Evolutionary conservation across 2,329 filamentous ascomycete species (phyloP).

Genomic region (Parafenestella ontariensis): DNA sequence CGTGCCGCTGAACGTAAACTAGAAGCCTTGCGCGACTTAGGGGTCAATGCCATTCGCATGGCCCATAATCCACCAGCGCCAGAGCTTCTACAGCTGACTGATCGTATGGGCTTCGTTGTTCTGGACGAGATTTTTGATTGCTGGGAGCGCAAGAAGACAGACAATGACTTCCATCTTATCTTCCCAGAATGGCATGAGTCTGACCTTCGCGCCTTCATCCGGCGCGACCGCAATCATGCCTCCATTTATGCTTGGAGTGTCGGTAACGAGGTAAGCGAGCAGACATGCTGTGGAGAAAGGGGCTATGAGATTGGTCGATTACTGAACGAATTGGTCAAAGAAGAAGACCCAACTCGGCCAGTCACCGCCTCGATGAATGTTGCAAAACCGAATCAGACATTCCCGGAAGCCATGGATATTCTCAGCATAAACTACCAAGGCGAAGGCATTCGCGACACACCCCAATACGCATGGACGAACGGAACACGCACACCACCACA

Average conservation of each 20-base stretch:
- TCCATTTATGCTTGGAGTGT: slow-evolving; percentile 62
- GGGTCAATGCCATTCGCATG: slow-evolving; percentile 60
- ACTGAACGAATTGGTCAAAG: slow-evolving; percentile 53
- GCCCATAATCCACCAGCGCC: slow-evolving; percentile 63
- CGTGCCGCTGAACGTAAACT: slow-evolving; percentile 60
- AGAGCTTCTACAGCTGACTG: slow-evolving; percentile 59
- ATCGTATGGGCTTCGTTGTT: slow-evolving; percentile 59
- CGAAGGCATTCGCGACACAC: slow-evolving; percentile 47
- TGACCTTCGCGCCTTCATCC: slow-evolving; percentile 60
- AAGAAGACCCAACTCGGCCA: slow-evolving; percentile 59
- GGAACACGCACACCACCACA: slow-evolving; percentile 48
- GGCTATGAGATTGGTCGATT: slow-evolving; percentile 42
- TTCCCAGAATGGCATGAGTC: slow-evolving; percentile 63
- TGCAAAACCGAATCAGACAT: slow-evolving; percentile 50
- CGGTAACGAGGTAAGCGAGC: slow-evolving; percentile 63
- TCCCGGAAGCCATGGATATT: slow-evolving; percentile 56
- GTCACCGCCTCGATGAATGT: slow-evolving; percentile 57
- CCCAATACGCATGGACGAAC: slow-evolving; percentile 11
- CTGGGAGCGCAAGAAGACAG: slow-evolving; percentile 57
- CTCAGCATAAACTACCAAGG: slow-evolving; percentile 65
- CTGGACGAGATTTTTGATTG: slow-evolving; percentile 63
- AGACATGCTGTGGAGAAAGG: slow-evolving; percentile 41
- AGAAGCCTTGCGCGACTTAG: slow-evolving; percentile 59
- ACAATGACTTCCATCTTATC: slow-evolving; percentile 60
- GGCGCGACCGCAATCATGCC: slow-evolving; percentile 63